Conservation (phyloP, 331 rosid species). For the Acacia concinna region DNA sequence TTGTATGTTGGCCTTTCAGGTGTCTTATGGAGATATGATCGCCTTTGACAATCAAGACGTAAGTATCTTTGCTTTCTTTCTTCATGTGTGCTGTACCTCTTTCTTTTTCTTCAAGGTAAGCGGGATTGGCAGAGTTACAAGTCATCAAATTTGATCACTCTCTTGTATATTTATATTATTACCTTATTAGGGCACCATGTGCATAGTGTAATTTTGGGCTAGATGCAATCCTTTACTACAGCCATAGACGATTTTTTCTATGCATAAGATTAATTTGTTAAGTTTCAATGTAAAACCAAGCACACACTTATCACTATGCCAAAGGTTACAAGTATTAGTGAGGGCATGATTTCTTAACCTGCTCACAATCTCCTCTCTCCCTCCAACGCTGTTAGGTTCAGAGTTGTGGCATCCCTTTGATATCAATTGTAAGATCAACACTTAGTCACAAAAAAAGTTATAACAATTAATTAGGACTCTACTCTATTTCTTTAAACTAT, state of each 20-base stretch:
- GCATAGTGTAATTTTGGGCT: not conserved
- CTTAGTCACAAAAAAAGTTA: not conserved
- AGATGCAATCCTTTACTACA: slow-evolving; percentile 4
- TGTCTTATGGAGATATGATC: slow-evolving; percentile 95
- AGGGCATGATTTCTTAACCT: not conserved
- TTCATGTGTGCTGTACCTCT: not conserved
- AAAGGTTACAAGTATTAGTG: not conserved
- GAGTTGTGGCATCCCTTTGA: not conserved
- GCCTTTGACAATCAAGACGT: slow-evolving; percentile 95
- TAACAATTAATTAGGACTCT: not conserved
- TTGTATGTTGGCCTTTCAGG: slow-evolving; percentile 53
- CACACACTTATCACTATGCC: not conserved
- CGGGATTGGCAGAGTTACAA: slow-evolving; percentile 1
- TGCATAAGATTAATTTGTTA: not conserved
- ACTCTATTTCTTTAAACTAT: not conserved
- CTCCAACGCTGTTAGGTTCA: not conserved
- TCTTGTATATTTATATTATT: not conserved
- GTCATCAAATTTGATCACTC: slow-evolving; percentile 2
- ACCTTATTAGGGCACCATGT: not conserved
- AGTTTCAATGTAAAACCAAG: not conserved
- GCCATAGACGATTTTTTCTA: slow-evolving; percentile 6
- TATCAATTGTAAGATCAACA: not conserved
- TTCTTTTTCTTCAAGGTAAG: slow-evolving; percentile 17
- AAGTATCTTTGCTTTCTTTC: slow-evolving; percentile 43
- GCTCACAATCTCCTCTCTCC: not conserved